Evolutionary conservation across 1,284 basidiomycete species (phyloP).

Genomic region (Leccinum subatratum): DNA sequence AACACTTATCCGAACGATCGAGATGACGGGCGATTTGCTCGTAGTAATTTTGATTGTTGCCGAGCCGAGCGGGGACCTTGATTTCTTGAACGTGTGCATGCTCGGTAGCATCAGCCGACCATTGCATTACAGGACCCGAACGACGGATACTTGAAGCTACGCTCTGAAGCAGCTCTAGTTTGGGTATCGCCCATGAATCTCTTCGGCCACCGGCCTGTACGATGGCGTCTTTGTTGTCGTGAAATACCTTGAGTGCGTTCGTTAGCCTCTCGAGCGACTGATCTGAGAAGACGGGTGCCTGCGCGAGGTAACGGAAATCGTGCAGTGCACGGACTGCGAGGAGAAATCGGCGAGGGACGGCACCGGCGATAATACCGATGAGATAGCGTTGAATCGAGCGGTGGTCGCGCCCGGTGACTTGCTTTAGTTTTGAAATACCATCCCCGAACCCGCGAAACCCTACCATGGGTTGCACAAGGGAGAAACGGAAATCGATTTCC

Average conservation of each 20-base stretch:
- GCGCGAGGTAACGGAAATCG: background rate
- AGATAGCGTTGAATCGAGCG: too few relatives aligned
- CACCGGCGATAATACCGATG: too few relatives aligned
- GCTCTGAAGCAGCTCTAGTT: background rate
- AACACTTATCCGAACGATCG: background rate
- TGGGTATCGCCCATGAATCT: background rate
- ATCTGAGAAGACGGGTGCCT: background rate
- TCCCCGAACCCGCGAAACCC: too few relatives aligned
- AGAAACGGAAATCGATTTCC: too few relatives aligned
- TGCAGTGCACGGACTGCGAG: background rate
- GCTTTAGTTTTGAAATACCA: too few relatives aligned
- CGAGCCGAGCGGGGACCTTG: background rate
- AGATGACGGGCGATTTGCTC: background rate
- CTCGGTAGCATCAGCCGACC: background rate
- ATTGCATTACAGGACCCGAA: background rate
- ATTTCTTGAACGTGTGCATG: background rate
- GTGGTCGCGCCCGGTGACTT: too few relatives aligned
- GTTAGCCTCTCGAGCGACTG: background rate
- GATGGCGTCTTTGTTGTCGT: background rate
- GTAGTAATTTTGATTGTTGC: background rate
- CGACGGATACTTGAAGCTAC: background rate
- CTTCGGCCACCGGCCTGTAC: background rate
- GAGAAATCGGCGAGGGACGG: background rate
- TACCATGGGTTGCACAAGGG: too few relatives aligned
- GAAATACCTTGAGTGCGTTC: background rate